phyloP scores from a whole-genome alignment of 768 basidiomycete genomes.

The Cyclocybe aegerita region DNA sequence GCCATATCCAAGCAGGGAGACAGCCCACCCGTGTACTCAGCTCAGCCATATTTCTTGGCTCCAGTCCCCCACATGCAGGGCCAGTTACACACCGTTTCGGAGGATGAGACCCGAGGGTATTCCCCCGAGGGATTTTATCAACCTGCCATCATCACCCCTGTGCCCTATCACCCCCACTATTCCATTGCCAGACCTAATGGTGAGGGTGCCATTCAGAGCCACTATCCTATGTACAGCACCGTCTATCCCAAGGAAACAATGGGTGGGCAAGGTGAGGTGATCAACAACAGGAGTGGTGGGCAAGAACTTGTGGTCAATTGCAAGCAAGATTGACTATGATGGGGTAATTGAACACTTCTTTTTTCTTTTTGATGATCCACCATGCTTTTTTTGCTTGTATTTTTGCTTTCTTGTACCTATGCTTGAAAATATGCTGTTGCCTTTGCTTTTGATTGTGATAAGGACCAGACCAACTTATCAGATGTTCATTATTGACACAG shows the following conservation, averaged over 20 bases:
- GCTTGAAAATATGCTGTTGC: conserved; percentile 6
- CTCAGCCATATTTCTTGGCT: conserved; percentile 45
- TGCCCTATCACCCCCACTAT: conserved; percentile 26
- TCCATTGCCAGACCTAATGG: conserved; percentile 30
- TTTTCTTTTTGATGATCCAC: conserved; percentile 2
- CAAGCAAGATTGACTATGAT: conserved; percentile 18
- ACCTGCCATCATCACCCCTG: conserved; percentile 17
- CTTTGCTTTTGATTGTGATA: background rate
- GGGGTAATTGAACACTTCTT: background rate
- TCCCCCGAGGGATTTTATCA: conserved; percentile 22
- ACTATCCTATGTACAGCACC: conserved; percentile 19
- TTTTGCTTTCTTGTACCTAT: background rate
- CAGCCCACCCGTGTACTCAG: conserved; percentile 47
- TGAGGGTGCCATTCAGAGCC: conserved; percentile 22
- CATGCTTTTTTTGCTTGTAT: conserved; percentile 2
- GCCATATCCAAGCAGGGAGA: conserved; percentile 51
- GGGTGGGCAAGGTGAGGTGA: conserved; percentile 17
- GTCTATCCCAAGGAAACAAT: conserved; percentile 19
- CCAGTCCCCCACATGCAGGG: conserved; percentile 39
- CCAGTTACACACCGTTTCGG: conserved; percentile 34
- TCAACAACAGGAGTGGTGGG: conserved; percentile 16
- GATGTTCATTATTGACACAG: too few species aligned
- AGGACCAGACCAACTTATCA: too few species aligned
- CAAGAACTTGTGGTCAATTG: conserved; percentile 20
- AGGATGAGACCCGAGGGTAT: conserved; percentile 36